Conservation (phyloP, 2,329 filamentous ascomycete genomes). For the Polytolypa hystricis region DNA sequence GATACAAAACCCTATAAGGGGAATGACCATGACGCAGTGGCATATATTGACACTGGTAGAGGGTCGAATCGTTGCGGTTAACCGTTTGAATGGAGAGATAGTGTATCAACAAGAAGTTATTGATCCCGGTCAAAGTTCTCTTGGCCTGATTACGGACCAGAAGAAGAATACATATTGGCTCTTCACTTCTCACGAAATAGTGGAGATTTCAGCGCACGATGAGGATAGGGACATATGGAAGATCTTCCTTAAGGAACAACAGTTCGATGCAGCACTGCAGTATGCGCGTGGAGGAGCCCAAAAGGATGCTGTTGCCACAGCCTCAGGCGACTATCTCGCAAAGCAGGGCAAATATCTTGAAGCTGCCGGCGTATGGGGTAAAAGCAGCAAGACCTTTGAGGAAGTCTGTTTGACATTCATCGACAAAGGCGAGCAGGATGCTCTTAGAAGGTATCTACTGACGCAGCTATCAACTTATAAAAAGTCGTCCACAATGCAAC, state of each 20-base stretch:
- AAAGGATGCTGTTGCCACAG: constrained; percentile 82
- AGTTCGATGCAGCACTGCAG: constrained; percentile 78
- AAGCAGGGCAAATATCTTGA: constrained; percentile 72
- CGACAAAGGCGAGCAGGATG: constrained; percentile 80
- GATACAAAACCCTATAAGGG: constrained; percentile 61
- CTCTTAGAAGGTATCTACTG: constrained; percentile 76
- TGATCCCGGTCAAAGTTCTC: constrained; percentile 61
- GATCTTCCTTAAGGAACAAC: constrained; percentile 74
- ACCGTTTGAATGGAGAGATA: constrained; percentile 72
- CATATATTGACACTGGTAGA: constrained; percentile 79
- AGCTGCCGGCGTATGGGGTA: constrained; percentile 81
- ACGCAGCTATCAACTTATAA: constrained; percentile 74
- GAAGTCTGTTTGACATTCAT: constrained; percentile 88
- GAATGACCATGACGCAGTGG: constrained; percentile 83
- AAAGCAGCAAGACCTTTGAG: constrained; percentile 93
- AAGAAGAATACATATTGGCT: constrained; percentile 98
- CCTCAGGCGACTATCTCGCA: constrained; percentile 80
- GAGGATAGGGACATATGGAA: constrained; percentile 92
- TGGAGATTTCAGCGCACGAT: constrained; percentile 80
- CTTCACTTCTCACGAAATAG: constrained; percentile 82
- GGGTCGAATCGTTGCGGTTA: constrained; percentile 70
- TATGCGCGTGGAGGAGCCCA: constrained; percentile 72
- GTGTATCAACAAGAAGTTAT: constrained; percentile 84
- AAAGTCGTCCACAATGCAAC: constrained; percentile 78
- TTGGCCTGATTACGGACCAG: constrained; percentile 79